Evolutionary conservation across 768 basidiomycete species (phyloP), one percentile per base, ranked within the genome.

Genomic region (Ramaria rubella): DNA sequence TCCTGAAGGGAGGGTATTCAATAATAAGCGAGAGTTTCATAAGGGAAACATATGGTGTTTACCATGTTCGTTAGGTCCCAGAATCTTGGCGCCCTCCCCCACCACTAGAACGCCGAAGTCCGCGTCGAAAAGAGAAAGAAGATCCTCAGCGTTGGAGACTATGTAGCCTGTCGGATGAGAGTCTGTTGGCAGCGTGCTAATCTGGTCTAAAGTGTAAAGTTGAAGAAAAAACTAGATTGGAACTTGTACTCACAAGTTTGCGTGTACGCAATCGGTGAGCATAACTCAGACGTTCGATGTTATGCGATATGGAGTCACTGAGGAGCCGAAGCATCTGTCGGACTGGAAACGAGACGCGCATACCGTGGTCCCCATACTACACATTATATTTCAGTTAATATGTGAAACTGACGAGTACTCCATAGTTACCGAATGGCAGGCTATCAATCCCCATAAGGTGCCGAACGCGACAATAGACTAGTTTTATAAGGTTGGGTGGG

Each of bases 271-370:
- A 68, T 3, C 88, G 74, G 58, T 85, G 81, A 1, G 88, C 85
- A 67, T 89, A 90, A 65, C 82, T 85, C 60, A 92, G 67, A 11
- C 89, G 75, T 66, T 91, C 90, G 50, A 91, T 81, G 63, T 90
- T 89, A 49, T 83, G 77, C 30, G 86, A 87, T 58, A 91, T 86
- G 2, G 86, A 81, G 65, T 90, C 87, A 62, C 85, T 86, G 46
- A 91, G 73, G 8, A 91, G 78, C 19, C 86, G 79, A 48, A 91
- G 77, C 78, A 91, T 88, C 66, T 90, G 88, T 23, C 89, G 79
- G 5, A 90, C 83, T 3, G 87, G 86, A 70, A 91, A 90, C 1
- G 89, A 88, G 5, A 91, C 87, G 9, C 90, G 80, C 82, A 89
- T 88, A n/a, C 90, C 88, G 59, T 79, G 75, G 11, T 73, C 59